Evolutionary conservation across 495 filamentous ascomycete species (phyloP).

Genomic region (Staphylotrichum tortipilum): DNA sequence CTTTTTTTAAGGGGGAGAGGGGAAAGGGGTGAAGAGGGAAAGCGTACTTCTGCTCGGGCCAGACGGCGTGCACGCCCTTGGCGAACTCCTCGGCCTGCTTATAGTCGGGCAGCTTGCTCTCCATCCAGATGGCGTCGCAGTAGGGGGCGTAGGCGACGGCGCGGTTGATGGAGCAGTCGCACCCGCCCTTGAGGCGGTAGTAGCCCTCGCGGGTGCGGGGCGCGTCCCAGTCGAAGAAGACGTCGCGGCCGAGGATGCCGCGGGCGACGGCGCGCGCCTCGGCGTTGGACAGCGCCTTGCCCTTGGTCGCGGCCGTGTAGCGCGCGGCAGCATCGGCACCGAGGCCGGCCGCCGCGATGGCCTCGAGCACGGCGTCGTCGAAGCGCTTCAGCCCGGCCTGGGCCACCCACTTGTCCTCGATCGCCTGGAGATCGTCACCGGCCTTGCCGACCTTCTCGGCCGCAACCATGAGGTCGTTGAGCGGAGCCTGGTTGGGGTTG

Average conservation of each 20-base stretch:
- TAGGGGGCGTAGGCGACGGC: slow-evolving; percentile 90
- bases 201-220: slow-evolving; percentile 88
- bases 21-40: background rate
- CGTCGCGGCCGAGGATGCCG: slow-evolving; percentile 67
- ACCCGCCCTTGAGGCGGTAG: slow-evolving; percentile 87
- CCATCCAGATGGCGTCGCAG: slow-evolving; percentile 97
- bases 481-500: slow-evolving; percentile 72
- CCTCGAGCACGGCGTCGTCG: slow-evolving; percentile 76
- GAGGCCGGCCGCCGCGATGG: slow-evolving; percentile 52
- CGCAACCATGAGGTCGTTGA: slow-evolving; percentile 83
- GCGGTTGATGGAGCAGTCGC: slow-evolving; percentile 83
- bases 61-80: slow-evolving; percentile 84
- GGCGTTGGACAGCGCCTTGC: slow-evolving; percentile 63
- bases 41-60: slow-evolving; percentile 89
- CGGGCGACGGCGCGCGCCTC: slow-evolving; percentile 81
- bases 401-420: slow-evolving; percentile 80
- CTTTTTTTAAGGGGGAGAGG: background rate
- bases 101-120: slow-evolving; percentile 92
- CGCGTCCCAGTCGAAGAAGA: slow-evolving; percentile 90
- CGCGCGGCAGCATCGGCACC: slow-evolving; percentile 58
- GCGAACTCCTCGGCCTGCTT: slow-evolving; percentile 91
- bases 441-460: slow-evolving; percentile 77
- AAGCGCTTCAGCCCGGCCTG: slow-evolving; percentile 88
- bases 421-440: slow-evolving; percentile 74
- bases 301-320: slow-evolving; percentile 58